These are phyloP conservation scores for Phyllosticta paracitricarpa DNA, from an alignment of 2,329 filamentous ascomycete genomes.

Conservation along the genomic window DNA sequence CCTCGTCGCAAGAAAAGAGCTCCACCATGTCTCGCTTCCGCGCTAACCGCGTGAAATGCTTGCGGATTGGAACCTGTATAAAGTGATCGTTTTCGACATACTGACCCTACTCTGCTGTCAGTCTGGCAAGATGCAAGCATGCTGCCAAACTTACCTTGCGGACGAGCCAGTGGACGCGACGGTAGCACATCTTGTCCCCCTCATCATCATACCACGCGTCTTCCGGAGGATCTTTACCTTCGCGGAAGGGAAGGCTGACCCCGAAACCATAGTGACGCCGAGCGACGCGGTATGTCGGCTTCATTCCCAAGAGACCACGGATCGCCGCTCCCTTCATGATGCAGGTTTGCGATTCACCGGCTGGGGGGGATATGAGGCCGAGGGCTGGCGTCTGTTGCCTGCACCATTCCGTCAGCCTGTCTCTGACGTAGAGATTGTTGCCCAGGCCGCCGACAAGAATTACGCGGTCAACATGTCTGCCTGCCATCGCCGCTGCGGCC, in stretches of 20 bases:
- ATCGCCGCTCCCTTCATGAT: not conserved
- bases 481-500: not conserved
- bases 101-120: too few relatives aligned
- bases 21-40: too few relatives aligned
- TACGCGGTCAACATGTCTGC: not conserved
- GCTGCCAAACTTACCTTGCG: not conserved
- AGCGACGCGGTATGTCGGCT: not conserved
- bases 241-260: not conserved
- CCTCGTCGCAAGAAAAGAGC: not conserved
- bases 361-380: not conserved
- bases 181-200: not conserved
- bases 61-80: too few relatives aligned
- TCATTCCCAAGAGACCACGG: not conserved
- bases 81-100: too few relatives aligned
- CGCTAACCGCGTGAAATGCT: too few relatives aligned
- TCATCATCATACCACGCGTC: not conserved
- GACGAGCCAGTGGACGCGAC: not conserved
- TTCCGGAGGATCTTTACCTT: not conserved
- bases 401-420: slow-evolving; percentile 3
- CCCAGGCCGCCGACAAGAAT: slow-evolving; percentile 13
- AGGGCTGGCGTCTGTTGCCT: not conserved
- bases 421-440: slow-evolving; percentile 7
- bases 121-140: too few relatives aligned
- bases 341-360: not conserved
- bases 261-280: slow-evolving; percentile 3